Conservation (phyloP, 352 stramenopile genomes). For the Pythium insidiosum region DNA sequence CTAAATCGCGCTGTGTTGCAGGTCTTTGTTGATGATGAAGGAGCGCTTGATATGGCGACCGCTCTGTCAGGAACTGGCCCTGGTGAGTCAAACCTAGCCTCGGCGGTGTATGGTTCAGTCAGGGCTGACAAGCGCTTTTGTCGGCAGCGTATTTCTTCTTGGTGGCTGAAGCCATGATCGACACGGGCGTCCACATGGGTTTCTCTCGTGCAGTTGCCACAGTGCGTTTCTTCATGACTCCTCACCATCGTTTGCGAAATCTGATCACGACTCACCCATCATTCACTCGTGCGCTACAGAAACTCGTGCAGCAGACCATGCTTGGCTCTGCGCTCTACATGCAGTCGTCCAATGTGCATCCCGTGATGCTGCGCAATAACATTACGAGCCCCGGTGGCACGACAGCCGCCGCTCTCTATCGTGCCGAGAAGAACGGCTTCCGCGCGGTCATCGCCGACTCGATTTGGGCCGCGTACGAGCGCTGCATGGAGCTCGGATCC, state of each 20-base stretch:
- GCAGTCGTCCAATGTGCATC: slow-evolving; percentile 87
- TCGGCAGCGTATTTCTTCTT: slow-evolving; percentile 94
- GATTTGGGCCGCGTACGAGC: slow-evolving; percentile 94
- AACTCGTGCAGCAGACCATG: slow-evolving; percentile 93
- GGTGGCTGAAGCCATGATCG: slow-evolving; percentile 94
- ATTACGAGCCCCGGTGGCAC: slow-evolving; percentile 93
- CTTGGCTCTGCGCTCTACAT: slow-evolving; percentile 91
- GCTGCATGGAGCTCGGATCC: slow-evolving; percentile 90
- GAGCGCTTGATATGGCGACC: slow-evolving; percentile 93
- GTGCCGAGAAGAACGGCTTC: slow-evolving; percentile 94
- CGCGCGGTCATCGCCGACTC: slow-evolving; percentile 90
- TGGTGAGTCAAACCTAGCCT: no score
- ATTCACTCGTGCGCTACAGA: slow-evolving; percentile 24
- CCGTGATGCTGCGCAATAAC: slow-evolving; percentile 90
- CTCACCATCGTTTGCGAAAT: not conserved
- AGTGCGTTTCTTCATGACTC: slow-evolving; percentile 19
- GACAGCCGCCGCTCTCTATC: slow-evolving; percentile 91
- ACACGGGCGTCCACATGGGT: slow-evolving; percentile 93
- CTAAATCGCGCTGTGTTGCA: slow-evolving; percentile 1
- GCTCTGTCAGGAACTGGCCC: slow-evolving; percentile 90
- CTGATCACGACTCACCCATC: not conserved
- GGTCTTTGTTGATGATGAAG: slow-evolving; percentile 93
- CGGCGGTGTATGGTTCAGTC: not conserved
- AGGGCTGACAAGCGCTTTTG: not conserved
- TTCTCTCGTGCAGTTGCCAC: slow-evolving; percentile 90